A percentile compares a stretch with the other conserved stretches of the same genome.
These are phyloP conservation scores for Lyophyllum decastes DNA, from an alignment of 768 basidiomycete genomes.

Conservation along the genomic window DNA sequence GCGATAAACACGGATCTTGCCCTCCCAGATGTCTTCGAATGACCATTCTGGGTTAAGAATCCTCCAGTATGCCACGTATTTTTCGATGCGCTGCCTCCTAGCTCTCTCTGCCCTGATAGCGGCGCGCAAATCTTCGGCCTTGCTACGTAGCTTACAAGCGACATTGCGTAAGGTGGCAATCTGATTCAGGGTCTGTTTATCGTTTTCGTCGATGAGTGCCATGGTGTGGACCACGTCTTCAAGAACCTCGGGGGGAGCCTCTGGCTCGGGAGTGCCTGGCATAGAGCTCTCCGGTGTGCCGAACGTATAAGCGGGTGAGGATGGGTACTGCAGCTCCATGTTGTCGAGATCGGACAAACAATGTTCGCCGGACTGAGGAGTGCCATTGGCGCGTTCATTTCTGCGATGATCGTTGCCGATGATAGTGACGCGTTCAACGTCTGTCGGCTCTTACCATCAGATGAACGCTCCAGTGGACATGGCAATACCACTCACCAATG, in stretches of 20 bases:
- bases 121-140: slow-evolving; percentile 9
- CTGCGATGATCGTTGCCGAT: not conserved
- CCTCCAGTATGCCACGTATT: slow-evolving; percentile 17
- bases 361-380: not conserved
- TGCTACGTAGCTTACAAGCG: slow-evolving; percentile 7
- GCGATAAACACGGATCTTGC: slow-evolving; percentile 8
- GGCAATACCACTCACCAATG: not conserved
- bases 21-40: slow-evolving; percentile 20
- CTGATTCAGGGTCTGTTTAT: slow-evolving; percentile 7
- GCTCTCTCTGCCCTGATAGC: slow-evolving; percentile 15
- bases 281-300: slow-evolving; percentile 21
- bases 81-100: slow-evolving; percentile 16
- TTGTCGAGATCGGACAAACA: not conserved
- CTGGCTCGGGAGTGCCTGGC: slow-evolving; percentile 11
- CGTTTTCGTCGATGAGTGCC: slow-evolving; percentile 11
- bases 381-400: not conserved
- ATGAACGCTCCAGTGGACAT: not conserved
- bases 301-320: slow-evolving; percentile 4
- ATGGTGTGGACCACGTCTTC: slow-evolving; percentile 16
- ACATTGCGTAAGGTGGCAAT: slow-evolving; percentile 6
- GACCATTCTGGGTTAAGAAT: slow-evolving; percentile 12
- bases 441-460: not conserved
- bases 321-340: not conserved
- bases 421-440: not conserved
- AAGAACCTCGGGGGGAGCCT: slow-evolving; percentile 14